Evolutionary conservation across 1,139 yeast genomes (phyloP).

Genomic region (Candida neerlandica): DNA sequence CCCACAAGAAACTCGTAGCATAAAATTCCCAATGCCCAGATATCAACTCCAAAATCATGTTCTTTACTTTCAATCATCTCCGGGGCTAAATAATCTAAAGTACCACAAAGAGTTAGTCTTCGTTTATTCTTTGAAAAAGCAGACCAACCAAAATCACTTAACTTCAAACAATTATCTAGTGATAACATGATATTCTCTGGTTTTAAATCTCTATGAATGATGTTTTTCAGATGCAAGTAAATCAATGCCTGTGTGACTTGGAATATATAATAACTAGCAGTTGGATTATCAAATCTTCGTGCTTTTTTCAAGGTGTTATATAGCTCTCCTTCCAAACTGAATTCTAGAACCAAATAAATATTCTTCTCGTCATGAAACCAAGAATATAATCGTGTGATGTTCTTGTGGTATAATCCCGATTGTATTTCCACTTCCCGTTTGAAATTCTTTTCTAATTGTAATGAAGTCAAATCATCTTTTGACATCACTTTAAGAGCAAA

Average conservation of each 20-base stretch:
- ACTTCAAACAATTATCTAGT: conserved; percentile 69
- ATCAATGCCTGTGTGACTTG: conserved; percentile 82
- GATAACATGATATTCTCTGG: conserved; percentile 88
- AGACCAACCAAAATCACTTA: conserved; percentile 98
- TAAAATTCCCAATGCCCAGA: conserved; percentile 91
- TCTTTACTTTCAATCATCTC: conserved; percentile 88
- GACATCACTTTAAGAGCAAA: conserved; percentile 93
- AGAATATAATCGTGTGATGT: conserved; percentile 79
- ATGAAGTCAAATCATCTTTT: conserved; percentile 71
- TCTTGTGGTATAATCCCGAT: conserved; percentile 71
- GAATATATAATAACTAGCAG: conserved; percentile 76
- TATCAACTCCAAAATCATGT: conserved; percentile 79
- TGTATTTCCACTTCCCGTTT: conserved; percentile 93
- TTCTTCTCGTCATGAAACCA: conserved; percentile 80
- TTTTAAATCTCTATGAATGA: conserved; percentile 89
- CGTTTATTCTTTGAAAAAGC: conserved; percentile 46
- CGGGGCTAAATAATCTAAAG: conserved; percentile 92
- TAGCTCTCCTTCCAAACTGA: conserved; percentile 83
- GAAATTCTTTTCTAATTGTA: conserved; percentile 84
- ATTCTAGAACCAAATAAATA: conserved; percentile 84
- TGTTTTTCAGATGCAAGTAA: conserved; percentile 74
- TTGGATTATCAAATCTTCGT: conserved; percentile 64
- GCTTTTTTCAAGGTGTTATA: conserved; percentile 63
- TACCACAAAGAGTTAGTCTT: conserved; percentile 89
- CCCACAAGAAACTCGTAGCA: conserved; percentile 89